Conservation (phyloP, 768 basidiomycete species). For the Agaricus bisporus region DNA sequence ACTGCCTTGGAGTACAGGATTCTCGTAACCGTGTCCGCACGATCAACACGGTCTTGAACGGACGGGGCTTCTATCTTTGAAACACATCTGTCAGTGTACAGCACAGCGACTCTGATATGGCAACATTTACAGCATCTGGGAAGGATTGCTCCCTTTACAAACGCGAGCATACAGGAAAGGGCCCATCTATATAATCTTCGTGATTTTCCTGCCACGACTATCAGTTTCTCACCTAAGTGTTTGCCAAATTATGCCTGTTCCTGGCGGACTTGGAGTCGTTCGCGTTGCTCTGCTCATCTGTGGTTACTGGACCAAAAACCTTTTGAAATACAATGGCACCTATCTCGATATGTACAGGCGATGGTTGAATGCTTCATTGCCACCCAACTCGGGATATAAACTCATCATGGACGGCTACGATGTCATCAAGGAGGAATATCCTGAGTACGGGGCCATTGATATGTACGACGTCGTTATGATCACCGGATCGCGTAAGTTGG, state of each 20-base stretch:
- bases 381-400: slow-evolving; percentile 21
- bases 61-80: no score
- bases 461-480: slow-evolving; percentile 68
- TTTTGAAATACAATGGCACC: slow-evolving; percentile 40
- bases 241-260: not conserved
- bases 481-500: slow-evolving; percentile 66
- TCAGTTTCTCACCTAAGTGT: no score
- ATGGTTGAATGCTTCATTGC: slow-evolving; percentile 31
- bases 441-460: slow-evolving; percentile 40
- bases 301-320: slow-evolving; percentile 44
- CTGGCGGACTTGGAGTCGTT: not conserved
- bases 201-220: no score
- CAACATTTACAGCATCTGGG: no score
- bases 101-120: no score
- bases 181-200: no score
- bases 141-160: no score
- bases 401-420: slow-evolving; percentile 57
- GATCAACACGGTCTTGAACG: no score
- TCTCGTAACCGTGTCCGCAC: no score
- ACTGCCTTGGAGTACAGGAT: no score
- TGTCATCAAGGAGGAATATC: slow-evolving; percentile 56
- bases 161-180: no score
- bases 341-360: slow-evolving; percentile 47
- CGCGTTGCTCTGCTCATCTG: slow-evolving; percentile 51
- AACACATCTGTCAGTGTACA: no score